These are phyloP conservation scores for Lachancea waltii DNA, from an alignment of 805 yeast genomes.

Conservation along the genomic window DNA sequence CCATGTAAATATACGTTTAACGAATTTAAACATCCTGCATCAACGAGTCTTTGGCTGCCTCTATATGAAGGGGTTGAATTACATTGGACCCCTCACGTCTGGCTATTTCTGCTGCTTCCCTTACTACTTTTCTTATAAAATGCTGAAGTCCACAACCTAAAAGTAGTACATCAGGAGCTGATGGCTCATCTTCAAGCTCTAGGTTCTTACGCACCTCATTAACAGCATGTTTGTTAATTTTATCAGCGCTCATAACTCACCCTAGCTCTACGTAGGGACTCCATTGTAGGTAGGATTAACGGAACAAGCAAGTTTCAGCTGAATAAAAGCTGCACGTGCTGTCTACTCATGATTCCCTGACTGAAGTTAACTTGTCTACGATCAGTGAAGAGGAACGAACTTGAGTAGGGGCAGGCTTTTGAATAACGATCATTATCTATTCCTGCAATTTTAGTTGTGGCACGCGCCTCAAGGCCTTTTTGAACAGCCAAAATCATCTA, in stretches of 20 bases:
- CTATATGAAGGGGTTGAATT: neutral
- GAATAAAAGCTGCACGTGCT: too few relatives aligned
- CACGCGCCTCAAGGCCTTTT: too few relatives aligned
- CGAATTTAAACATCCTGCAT: neutral
- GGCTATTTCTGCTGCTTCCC: neutral
- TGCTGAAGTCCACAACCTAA: neutral
- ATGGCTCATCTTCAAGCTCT: neutral
- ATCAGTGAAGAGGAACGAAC: too few relatives aligned
- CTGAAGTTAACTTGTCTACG: too few relatives aligned
- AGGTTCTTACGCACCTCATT: neutral
- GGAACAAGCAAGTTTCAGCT: too few relatives aligned
- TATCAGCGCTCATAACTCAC: neutral
- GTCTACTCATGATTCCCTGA: too few relatives aligned
- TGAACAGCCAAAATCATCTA: too few relatives aligned
- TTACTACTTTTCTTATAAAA: neutral
- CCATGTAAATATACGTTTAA: neutral
- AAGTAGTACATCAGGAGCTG: neutral
- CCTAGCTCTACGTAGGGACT: too few relatives aligned
- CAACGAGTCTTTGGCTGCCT: neutral
- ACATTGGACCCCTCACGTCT: neutral
- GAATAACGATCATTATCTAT: too few relatives aligned
- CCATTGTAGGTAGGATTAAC: too few relatives aligned
- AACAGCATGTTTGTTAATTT: neutral
- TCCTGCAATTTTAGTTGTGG: too few relatives aligned
- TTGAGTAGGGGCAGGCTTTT: too few relatives aligned